Evolutionary conservation across 2,329 filamentous ascomycete genomes (phyloP).

Genomic region (Pochonia chlamydosporia): DNA sequence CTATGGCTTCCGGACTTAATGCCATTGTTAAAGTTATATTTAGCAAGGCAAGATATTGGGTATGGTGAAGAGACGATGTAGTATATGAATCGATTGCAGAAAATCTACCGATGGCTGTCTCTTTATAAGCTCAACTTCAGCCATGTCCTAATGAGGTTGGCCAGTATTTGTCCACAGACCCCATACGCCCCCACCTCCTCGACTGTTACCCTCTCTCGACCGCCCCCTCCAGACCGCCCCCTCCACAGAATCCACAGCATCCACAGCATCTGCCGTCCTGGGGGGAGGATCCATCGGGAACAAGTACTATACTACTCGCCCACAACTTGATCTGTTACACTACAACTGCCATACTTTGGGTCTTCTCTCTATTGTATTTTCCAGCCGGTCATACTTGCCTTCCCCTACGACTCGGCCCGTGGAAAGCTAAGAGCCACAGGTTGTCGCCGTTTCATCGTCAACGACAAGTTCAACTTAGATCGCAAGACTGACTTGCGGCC

Average conservation of each 20-base stretch:
- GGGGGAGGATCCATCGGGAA: slow-evolving; percentile 28
- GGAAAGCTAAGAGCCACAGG: slow-evolving; percentile 5
- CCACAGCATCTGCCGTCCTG: slow-evolving; percentile 36
- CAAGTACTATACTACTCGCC: slow-evolving; percentile 43
- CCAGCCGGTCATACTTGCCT: slow-evolving; percentile 5
- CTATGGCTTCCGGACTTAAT: no score
- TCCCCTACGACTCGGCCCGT: slow-evolving; percentile 5
- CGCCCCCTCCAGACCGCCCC: no score
- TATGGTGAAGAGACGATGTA: no score
- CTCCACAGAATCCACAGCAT: slow-evolving; percentile 23
- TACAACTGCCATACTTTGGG: slow-evolving; percentile 7
- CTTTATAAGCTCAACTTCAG: no score
- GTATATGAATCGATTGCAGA: no score
- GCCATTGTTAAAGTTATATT: no score
- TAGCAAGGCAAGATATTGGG: no score
- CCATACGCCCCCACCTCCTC: no score
- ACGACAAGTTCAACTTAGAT: not conserved
- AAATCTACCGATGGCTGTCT: no score
- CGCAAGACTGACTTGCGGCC: not conserved
- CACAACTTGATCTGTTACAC: slow-evolving; percentile 27
- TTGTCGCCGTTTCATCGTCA: slow-evolving; percentile 3
- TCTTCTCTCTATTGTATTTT: slow-evolving; percentile 1
- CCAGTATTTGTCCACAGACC: no score
- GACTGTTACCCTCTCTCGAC: no score
- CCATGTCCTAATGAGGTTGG: no score